Evolutionary conservation across 495 filamentous ascomycete genomes (phyloP).

Genomic region (Usnea hakonensis): DNA sequence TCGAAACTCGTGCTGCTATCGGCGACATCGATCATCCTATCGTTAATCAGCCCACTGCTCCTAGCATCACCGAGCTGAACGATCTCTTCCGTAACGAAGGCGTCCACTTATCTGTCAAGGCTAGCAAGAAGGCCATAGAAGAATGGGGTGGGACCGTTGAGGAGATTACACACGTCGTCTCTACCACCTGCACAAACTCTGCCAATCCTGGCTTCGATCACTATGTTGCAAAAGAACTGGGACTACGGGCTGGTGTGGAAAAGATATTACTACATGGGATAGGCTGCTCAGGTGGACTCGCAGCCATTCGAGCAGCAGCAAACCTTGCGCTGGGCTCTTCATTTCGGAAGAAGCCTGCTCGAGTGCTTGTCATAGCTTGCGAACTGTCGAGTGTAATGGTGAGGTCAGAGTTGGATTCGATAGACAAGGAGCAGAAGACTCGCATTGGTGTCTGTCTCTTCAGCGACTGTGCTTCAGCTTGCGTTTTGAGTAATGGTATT

Average conservation of each 20-base stretch:
- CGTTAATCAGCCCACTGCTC: slow-evolving; percentile 46
- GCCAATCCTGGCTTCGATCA: slow-evolving; percentile 63
- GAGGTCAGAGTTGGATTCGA: slow-evolving; percentile 51
- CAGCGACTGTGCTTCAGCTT: slow-evolving; percentile 54
- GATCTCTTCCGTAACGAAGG: slow-evolving; percentile 49
- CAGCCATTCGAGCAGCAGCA: slow-evolving; percentile 52
- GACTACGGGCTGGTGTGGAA: slow-evolving; percentile 42
- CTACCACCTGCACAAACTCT: slow-evolving; percentile 59
- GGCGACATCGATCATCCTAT: slow-evolving; percentile 48
- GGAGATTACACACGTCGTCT: slow-evolving; percentile 58
- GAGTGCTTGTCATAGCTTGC: slow-evolving; percentile 52
- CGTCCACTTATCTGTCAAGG: slow-evolving; percentile 48
- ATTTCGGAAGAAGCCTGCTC: slow-evolving; percentile 43
- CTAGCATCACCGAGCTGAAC: slow-evolving; percentile 49
- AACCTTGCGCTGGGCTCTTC: slow-evolving; percentile 52
- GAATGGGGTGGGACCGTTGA: slow-evolving; percentile 41
- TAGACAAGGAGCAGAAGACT: slow-evolving; percentile 43
- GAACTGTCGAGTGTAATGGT: slow-evolving; percentile 52
- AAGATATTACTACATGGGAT: slow-evolving; percentile 55
- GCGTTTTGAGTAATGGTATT: slow-evolving; percentile 49
- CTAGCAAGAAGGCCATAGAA: slow-evolving; percentile 50
- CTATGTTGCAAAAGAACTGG: slow-evolving; percentile 49
- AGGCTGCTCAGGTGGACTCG: slow-evolving; percentile 58
- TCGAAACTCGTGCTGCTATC: slow-evolving; percentile 53
- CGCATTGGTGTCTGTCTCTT: slow-evolving; percentile 55